Percentiles rank a stretch among this genome's conserved stretches.
Evolutionary conservation across 225 moss, liverwort and hornwort genomes (phyloP).

Genomic region (Asterella californica): DNA sequence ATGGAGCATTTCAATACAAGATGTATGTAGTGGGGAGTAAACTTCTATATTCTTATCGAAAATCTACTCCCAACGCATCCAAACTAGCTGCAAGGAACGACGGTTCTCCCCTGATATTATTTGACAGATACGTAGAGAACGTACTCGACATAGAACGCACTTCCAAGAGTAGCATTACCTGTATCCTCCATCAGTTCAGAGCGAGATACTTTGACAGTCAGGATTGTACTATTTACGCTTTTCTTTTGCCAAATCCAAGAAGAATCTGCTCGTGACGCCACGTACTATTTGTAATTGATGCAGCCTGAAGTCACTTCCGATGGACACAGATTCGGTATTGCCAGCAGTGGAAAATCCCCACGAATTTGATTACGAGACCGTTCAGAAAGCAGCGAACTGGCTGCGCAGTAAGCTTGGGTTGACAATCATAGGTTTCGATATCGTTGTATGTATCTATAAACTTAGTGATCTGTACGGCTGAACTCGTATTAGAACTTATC

Average conservation of each 20-base stretch:
- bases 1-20: slow-evolving; percentile 79
- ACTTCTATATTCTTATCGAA: slow-evolving; percentile 60
- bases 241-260: too few species aligned
- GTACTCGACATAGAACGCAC: neutral
- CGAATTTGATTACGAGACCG: slow-evolving; percentile 55
- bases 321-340: slow-evolving; percentile 22
- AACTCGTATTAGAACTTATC: neutral
- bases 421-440: slow-evolving; percentile 86
- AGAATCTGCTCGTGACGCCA: neutral
- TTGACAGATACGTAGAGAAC: slow-evolving; percentile 63
- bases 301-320: slow-evolving; percentile 77
- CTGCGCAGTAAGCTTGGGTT: slow-evolving; percentile 65
- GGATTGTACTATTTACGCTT: too few species aligned
- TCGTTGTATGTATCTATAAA: slow-evolving; percentile 52
- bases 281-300: neutral
- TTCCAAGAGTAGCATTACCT: neutral
- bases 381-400: slow-evolving; percentile 57
- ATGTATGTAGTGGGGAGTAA: slow-evolving; percentile 82
- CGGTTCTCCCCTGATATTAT: slow-evolving; percentile 54
- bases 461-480: neutral
- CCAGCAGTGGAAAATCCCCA: neutral
- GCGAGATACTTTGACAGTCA: too few species aligned
- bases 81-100: slow-evolving; percentile 52
- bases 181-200: too few species aligned
- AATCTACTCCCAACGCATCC: slow-evolving; percentile 81